Conservation (phyloP, 495 filamentous ascomycete genomes). For the Lasiosphaeria hispida region DNA sequence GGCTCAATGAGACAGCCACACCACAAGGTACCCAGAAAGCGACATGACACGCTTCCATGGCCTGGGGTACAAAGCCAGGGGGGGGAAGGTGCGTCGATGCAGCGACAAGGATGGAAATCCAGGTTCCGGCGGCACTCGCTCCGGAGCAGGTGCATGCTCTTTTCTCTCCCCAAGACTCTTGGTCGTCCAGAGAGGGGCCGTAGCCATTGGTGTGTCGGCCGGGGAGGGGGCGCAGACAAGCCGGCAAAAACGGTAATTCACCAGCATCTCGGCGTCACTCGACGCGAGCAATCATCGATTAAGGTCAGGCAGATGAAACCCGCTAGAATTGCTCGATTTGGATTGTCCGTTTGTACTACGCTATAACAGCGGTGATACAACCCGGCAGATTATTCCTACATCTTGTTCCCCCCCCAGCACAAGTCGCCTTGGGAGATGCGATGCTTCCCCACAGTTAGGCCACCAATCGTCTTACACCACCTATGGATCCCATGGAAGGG, state of each 20-base stretch:
- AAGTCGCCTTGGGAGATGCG: background rate
- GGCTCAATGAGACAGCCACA: background rate
- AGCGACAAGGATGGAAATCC: background rate
- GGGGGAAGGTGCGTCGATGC: background rate
- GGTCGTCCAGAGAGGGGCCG: conserved; percentile 19
- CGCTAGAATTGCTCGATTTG: background rate
- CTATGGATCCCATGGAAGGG: background rate
- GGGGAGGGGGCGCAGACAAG: background rate
- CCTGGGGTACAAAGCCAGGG: background rate
- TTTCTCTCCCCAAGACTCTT: background rate
- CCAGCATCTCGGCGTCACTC: background rate
- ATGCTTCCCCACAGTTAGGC: conserved; percentile 14
- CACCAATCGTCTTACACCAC: conserved; percentile 16
- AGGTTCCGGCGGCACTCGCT: conserved; percentile 19
- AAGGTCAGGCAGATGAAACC: conserved; percentile 1
- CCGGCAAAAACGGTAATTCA: conserved; percentile 18
- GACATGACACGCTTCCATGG: no score
- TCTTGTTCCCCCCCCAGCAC: no score
- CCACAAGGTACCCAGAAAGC: background rate
- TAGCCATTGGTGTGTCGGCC: conserved; percentile 5
- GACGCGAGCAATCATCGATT: no score
- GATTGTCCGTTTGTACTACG: no score
- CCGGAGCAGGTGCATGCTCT: conserved; percentile 11
- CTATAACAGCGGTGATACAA: no score
- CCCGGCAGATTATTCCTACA: no score